Evolutionary conservation across 2,329 filamentous ascomycete genomes (phyloP), one percentile per base, ranked within the genome.

Genomic region (Cladosporium sp.): DNA sequence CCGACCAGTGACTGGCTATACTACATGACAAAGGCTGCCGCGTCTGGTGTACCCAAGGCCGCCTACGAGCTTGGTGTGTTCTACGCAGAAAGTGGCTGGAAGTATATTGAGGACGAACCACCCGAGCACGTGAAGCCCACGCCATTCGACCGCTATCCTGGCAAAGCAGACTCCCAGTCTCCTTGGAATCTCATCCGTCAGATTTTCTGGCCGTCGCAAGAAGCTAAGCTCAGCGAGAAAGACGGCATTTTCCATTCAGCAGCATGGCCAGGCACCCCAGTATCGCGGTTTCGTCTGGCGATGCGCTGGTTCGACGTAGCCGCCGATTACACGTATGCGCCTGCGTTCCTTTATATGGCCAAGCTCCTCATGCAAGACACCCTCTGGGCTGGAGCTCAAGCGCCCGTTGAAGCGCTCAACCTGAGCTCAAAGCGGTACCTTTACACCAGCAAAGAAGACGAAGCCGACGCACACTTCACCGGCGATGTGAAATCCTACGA

Each of bases 21-120:
- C 59, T 73, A 75, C 61, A 74, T 74, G 55, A 78, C 69, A 36
- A 79, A 79, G 69, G 76, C 77, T 2, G 78, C 77, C 3, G 71
- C 73, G 11, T 73, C 72, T 5, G 72, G 74, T 1, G 71, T 77
- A 51, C 59, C 65, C 6, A 70, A 71, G 55, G 75, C 77, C 8
- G 72, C 70, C 28, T 69, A 72, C 37, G 60, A 70, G 11, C 65
- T 80, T 9, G 76, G 66, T 1, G 60, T 66, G 17, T 79, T 75
- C 64, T 79, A 79, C 60, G 63, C 65, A 12, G 59, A 66, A 39
- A 66, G 61, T 39, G 63, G 63, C 15, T 70, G 69, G 70, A 65
- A 64, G 28, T 72, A 71, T 50, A 63, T 72, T 17, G 68, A 71
- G 17, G 68, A 72, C 43, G 69, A 71, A 56, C 69, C 69, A 36